A percentile compares a stretch with the other conserved stretches of the same genome.
Evolutionary conservation across 2,329 filamentous ascomycete genomes (phyloP).

Genomic region (Neoascochyta sp.): DNA sequence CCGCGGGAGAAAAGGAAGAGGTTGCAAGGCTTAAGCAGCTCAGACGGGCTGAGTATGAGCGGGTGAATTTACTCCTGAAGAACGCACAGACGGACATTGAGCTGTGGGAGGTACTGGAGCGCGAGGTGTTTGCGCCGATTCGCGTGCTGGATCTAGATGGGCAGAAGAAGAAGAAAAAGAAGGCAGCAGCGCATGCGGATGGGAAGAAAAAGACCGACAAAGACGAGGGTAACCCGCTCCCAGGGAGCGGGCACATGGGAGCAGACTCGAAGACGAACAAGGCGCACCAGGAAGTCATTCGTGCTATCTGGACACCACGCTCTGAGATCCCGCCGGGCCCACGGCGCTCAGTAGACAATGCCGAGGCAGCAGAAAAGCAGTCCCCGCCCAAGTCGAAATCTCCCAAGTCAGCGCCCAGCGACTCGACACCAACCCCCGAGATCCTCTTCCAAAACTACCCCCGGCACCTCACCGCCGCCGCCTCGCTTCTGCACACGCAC

Average conservation of each 20-base stretch:
- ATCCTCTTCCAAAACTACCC: constrained; percentile 64
- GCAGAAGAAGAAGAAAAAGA: neutral
- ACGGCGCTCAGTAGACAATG: no score
- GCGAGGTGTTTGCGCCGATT: constrained; percentile 62
- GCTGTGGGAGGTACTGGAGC: constrained; percentile 64
- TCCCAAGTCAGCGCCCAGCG: neutral
- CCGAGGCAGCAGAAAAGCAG: no score
- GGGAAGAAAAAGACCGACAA: no score
- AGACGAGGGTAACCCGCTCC: no score
- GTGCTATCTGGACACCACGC: no score
- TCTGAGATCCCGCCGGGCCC: neutral
- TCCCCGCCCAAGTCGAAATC: neutral
- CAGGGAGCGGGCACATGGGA: no score
- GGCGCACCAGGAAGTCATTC: no score
- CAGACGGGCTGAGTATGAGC: constrained; percentile 43
- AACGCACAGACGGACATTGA: constrained; percentile 58
- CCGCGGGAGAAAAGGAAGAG: constrained; percentile 4
- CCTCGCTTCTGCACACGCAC: constrained; percentile 54
- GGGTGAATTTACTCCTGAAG: constrained; percentile 55
- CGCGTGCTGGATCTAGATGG: constrained; percentile 52
- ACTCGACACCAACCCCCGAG: constrained; percentile 43
- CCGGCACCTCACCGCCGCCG: constrained; percentile 55
- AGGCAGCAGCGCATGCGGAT: no score
- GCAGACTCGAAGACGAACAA: no score
- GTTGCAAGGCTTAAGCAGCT: constrained; percentile 11